Conservation (phyloP, 805 yeast genomes). For the Saturnispora hagleri region DNA sequence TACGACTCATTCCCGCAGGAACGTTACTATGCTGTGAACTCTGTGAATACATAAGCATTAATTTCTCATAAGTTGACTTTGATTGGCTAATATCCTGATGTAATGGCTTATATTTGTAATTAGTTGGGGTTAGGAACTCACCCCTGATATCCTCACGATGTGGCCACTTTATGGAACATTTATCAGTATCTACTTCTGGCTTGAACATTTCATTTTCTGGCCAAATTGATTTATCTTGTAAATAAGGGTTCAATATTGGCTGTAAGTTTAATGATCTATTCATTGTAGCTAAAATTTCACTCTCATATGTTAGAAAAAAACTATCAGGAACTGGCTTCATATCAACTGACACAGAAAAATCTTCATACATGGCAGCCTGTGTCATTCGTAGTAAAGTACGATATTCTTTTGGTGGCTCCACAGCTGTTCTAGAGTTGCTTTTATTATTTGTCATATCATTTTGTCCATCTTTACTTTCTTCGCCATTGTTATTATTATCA, state of each 20-base stretch:
- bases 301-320: conserved; percentile 71
- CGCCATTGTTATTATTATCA: not conserved
- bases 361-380: conserved; percentile 73
- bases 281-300: conserved; percentile 75
- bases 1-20: conserved; percentile 26
- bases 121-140: conserved; percentile 17
- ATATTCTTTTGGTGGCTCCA: conserved; percentile 58
- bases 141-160: conserved; percentile 34
- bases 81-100: conserved; percentile 70
- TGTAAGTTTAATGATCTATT: conserved; percentile 68
- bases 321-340: conserved; percentile 68
- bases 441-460: not conserved
- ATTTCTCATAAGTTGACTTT: conserved; percentile 78
- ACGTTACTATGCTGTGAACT: conserved; percentile 27
- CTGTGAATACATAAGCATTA: conserved; percentile 67
- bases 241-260: conserved; percentile 64
- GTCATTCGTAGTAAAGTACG: conserved; percentile 75
- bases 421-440: conserved; percentile 1
- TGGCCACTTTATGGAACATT: conserved; percentile 26
- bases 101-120: conserved; percentile 29
- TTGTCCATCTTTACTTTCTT: not conserved
- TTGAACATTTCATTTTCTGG: conserved; percentile 35
- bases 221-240: conserved; percentile 34
- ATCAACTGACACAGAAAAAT: conserved; percentile 77
- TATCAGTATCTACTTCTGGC: conserved; percentile 31